Evolutionary conservation across 495 filamentous ascomycete genomes (phyloP).

Genomic region (Penicillium lagena): DNA sequence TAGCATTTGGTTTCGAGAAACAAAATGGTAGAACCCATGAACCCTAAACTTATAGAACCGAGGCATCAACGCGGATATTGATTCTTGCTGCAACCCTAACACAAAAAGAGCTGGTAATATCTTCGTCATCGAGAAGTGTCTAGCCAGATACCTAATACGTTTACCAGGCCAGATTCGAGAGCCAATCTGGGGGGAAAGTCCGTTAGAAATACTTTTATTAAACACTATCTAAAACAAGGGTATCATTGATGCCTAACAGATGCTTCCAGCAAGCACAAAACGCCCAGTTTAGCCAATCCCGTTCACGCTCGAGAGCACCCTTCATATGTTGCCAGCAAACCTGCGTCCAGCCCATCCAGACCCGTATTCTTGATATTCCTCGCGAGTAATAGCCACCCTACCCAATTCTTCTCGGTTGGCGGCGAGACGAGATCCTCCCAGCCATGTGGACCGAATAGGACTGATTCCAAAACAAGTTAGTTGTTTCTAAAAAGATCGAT

Average conservation of each 20-base stretch:
- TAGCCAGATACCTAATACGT: no score
- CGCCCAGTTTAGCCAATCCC: not conserved
- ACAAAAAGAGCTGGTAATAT: not conserved
- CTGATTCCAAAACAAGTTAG: conserved; percentile 22
- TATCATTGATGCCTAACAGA: conserved; percentile 15
- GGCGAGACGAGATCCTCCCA: conserved; percentile 72
- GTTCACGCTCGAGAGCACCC: not conserved
- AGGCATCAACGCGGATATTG: no score
- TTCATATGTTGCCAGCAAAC: conserved; percentile 47
- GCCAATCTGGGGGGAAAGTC: not conserved
- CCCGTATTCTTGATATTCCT: conserved; percentile 87
- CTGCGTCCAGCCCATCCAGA: conserved; percentile 68
- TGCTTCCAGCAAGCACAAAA: conserved; percentile 5
- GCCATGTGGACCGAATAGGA: conserved; percentile 78
- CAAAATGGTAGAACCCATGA: not conserved
- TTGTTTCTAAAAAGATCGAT: not conserved
- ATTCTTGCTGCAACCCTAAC: not conserved
- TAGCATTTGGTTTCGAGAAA: no score
- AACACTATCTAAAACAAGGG: conserved; percentile 13
- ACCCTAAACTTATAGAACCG: no score
- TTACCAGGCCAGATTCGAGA: no score
- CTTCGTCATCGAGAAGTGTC: not conserved
- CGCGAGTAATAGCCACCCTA: conserved; percentile 65
- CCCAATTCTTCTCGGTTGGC: conserved; percentile 55
- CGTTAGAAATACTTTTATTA: not conserved